A percentile compares a stretch with the other conserved stretches of the same genome.
Conservation (phyloP, 805 yeast species). For the Saccharomycopsis oosterbeekiorum region DNA sequence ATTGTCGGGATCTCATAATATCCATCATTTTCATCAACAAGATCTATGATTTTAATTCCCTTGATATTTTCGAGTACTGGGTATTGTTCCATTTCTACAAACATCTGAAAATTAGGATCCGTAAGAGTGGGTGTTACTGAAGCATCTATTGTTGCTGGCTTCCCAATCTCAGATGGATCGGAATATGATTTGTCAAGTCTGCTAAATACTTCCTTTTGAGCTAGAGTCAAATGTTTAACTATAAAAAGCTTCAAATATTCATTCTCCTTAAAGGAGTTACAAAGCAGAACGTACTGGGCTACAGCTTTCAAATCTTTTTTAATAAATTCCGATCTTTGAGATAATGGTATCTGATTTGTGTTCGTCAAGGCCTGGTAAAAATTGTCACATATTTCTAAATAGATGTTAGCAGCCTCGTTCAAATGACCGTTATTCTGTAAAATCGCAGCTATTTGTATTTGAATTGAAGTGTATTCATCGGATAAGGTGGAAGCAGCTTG, state of each 20-base stretch:
- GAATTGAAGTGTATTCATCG: neutral
- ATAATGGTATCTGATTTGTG: neutral
- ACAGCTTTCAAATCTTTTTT: neutral
- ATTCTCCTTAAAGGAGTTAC: neutral
- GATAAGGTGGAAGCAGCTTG: neutral
- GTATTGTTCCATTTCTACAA: neutral
- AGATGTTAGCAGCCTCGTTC: neutral
- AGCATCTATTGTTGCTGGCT: neutral
- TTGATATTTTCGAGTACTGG: neutral
- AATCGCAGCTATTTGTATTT: neutral
- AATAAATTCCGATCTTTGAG: neutral
- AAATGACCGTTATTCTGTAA: neutral
- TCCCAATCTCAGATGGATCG: neutral
- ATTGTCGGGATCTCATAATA: neutral
- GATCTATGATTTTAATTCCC: neutral
- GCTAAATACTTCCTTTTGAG: neutral
- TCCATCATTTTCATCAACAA: neutral
- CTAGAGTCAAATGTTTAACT: neutral
- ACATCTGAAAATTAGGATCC: neutral
- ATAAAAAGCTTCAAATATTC: neutral
- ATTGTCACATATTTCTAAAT: neutral
- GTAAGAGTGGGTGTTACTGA: neutral
- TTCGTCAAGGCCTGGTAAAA: neutral
- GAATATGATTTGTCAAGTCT: neutral
- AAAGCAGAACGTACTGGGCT: neutral